These are phyloP conservation scores for Euphorbia tirucalli DNA, from an alignment of 345 rosid genomes.

Conservation along the genomic window DNA sequence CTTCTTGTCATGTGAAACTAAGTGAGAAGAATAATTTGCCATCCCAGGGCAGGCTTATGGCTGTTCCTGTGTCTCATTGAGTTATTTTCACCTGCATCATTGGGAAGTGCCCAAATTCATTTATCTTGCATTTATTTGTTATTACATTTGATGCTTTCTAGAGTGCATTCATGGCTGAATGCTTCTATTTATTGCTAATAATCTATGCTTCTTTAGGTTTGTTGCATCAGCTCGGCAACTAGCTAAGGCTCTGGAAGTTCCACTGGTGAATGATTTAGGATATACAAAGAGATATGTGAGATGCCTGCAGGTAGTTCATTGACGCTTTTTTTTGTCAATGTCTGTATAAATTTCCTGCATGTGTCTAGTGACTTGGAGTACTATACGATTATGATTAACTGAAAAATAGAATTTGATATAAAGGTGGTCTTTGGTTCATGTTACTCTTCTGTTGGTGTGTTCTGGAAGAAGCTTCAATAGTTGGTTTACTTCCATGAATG, in stretches of 20 bases:
- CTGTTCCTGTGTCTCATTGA: background rate
- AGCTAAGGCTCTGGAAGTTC: slow-evolving; percentile 96
- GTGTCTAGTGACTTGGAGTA: background rate
- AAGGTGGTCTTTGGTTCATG: background rate
- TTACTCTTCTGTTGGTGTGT: background rate
- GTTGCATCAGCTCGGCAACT: slow-evolving; percentile 95
- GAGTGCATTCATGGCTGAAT: background rate
- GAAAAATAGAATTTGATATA: no score
- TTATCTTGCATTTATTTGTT: background rate
- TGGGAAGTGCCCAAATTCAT: background rate
- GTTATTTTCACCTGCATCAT: background rate
- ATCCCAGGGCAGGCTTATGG: background rate
- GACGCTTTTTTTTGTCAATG: slow-evolving; percentile 1
- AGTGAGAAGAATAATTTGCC: background rate
- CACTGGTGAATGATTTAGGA: slow-evolving; percentile 96
- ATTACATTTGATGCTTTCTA: background rate
- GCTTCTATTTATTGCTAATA: slow-evolving; percentile 1
- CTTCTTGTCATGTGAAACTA: background rate
- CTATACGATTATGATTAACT: no score
- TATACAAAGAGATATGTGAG: slow-evolving; percentile 98
- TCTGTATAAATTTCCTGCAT: background rate
- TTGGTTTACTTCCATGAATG: background rate
- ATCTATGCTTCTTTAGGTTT: slow-evolving; percentile 54
- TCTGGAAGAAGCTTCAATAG: background rate
- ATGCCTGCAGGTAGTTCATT: slow-evolving; percentile 82